A percentile compares a stretch with the other conserved stretches of the same genome.
These are phyloP conservation scores for Dalbergia oliveri DNA, from an alignment of 306 rosid genomes.

Conservation along the genomic window DNA sequence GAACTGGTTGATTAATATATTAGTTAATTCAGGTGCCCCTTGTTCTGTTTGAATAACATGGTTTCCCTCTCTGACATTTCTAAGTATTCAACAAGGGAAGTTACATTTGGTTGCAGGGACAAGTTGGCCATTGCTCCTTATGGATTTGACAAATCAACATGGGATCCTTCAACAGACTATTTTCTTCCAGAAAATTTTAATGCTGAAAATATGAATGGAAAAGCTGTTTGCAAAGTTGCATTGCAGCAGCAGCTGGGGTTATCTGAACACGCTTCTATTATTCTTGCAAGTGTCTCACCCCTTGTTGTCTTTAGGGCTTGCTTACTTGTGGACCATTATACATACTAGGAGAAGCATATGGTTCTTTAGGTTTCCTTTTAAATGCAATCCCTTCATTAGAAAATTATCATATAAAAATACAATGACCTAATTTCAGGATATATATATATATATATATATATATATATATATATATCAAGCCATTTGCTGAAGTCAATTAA, in stretches of 20 bases:
- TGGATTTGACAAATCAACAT: constrained; percentile 74
- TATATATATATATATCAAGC: not conserved
- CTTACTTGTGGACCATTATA: constrained; percentile 26
- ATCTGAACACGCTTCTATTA: constrained; percentile 59
- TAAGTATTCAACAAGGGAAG: constrained; percentile 35
- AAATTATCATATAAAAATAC: constrained; percentile 8
- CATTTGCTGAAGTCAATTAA: not conserved
- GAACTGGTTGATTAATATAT: constrained; percentile 29
- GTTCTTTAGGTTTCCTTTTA: not conserved
- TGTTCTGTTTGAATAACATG: constrained; percentile 30
- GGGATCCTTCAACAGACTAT: constrained; percentile 85
- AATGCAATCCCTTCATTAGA: not conserved
- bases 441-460: not conserved
- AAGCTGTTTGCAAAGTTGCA: constrained; percentile 72
- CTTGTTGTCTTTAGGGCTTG: constrained; percentile 12
- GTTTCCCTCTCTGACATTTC: constrained; percentile 23
- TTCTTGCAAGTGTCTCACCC: constrained; percentile 61
- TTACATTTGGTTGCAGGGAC: constrained; percentile 64
- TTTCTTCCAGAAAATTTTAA: constrained; percentile 73
- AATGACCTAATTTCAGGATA: not conserved
- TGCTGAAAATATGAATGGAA: constrained; percentile 74
- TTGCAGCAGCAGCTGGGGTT: constrained; percentile 70
- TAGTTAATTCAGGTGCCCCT: constrained; percentile 9
- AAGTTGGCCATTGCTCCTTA: constrained; percentile 72
- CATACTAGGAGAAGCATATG: constrained; percentile 9